Conservation (phyloP, 2,329 filamentous ascomycete genomes). For the Pezicula radicicola region DNA sequence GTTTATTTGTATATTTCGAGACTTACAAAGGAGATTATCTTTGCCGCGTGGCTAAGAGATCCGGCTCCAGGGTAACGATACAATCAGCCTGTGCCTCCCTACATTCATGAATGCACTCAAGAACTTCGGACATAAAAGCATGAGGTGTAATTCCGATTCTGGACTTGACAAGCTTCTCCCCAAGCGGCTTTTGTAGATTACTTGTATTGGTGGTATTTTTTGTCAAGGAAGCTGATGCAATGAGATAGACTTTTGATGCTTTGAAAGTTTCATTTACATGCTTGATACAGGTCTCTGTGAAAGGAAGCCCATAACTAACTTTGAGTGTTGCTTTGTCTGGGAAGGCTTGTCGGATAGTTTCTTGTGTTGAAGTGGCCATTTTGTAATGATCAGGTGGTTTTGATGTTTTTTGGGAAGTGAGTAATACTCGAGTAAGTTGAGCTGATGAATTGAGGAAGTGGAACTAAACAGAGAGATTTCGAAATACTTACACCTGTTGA, state of each 20-base stretch:
- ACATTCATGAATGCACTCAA: slow-evolving; percentile 30
- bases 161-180: slow-evolving; percentile 15
- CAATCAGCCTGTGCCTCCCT: too few species aligned
- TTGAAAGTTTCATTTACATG: slow-evolving; percentile 21
- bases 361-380: slow-evolving; percentile 37
- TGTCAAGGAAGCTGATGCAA: slow-evolving; percentile 22
- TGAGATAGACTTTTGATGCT: slow-evolving; percentile 21
- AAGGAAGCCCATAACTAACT: slow-evolving; percentile 22
- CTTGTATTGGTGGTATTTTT: slow-evolving; percentile 22
- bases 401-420: too few species aligned
- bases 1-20: too few species aligned
- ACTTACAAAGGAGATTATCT: too few species aligned
- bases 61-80: too few species aligned
- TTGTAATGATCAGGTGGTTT: too few species aligned
- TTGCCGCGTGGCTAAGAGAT: too few species aligned
- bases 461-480: too few species aligned
- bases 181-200: slow-evolving; percentile 18
- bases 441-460: too few species aligned
- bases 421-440: too few species aligned
- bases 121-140: slow-evolving; percentile 20
- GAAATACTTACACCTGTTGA: too few species aligned
- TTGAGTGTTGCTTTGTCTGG: slow-evolving; percentile 12
- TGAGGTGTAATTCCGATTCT: slow-evolving; percentile 23
- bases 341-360: slow-evolving; percentile 5
- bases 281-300: slow-evolving; percentile 22